These are phyloP conservation scores for Nicotiana obtusifolia DNA, from an alignment of 257 asterid species.

Conservation along the genomic window DNA sequence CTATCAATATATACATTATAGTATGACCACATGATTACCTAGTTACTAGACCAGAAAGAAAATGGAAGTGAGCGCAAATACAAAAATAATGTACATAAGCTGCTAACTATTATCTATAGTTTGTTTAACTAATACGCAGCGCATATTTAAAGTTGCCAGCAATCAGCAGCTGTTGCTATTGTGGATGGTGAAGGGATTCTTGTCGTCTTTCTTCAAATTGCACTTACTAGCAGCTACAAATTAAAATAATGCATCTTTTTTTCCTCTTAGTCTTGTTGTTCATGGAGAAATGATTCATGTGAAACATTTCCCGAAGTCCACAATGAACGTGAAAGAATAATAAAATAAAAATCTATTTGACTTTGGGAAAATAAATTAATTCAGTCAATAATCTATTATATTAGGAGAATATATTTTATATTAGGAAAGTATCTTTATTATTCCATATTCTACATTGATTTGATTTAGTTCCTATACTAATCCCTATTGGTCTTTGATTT, in stretches of 20 bases:
- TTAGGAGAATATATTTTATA: no score
- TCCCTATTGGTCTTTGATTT: no score
- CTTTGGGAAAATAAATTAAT: not conserved
- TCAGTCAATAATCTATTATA: not conserved
- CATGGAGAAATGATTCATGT: not conserved
- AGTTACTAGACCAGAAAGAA: no score
- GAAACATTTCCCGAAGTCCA: not conserved
- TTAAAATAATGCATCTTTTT: no score
- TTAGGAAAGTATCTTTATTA: no score
- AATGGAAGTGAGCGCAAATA: no score
- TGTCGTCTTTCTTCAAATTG: not conserved
- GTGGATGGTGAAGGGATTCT: constrained; percentile 7
- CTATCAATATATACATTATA: no score
- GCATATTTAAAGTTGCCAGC: not conserved
- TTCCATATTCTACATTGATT: no score
- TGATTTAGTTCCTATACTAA: no score
- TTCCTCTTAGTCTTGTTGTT: not conserved
- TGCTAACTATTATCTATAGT: not conserved
- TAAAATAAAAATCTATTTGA: not conserved
- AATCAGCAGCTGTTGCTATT: not conserved
- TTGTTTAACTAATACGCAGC: not conserved
- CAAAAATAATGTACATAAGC: no score
- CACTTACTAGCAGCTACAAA: not conserved
- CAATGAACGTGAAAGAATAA: not conserved
- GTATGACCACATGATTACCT: no score